Conservation (phyloP, 176 grass and related monocot genomes). For the Hyparrhenia diplandra region DNA sequence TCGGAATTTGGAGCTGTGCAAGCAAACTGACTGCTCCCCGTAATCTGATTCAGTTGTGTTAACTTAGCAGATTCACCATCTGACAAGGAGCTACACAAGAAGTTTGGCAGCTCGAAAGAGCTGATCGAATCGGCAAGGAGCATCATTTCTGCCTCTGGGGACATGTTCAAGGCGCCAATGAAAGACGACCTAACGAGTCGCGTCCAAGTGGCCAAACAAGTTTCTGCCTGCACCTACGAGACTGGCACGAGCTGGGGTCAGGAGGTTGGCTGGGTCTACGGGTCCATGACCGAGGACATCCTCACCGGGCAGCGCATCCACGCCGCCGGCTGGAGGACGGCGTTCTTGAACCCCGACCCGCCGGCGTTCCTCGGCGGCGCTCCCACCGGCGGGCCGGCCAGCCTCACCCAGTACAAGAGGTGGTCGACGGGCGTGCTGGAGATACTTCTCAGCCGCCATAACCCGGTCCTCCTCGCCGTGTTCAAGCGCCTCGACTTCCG, state of each 20-base stretch:
- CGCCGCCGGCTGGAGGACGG: neutral
- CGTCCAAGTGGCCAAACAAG: conserved; percentile 11
- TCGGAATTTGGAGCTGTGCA: too few relatives aligned
- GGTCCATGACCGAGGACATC: conserved; percentile 38
- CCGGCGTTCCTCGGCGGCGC: conserved; percentile 26
- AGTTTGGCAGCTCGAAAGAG: conserved; percentile 24
- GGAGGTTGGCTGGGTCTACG: conserved; percentile 38
- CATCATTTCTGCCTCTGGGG: neutral
- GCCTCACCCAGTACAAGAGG: conserved; percentile 49
- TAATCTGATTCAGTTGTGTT: neutral
- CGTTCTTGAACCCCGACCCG: neutral
- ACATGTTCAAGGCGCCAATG: neutral
- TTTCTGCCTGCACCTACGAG: conserved; percentile 24
- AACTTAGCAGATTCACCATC: conserved; percentile 2
- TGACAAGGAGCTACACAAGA: conserved; percentile 28
- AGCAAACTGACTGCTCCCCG: too few relatives aligned
- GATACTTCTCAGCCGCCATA: conserved; percentile 29
- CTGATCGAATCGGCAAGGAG: conserved; percentile 11
- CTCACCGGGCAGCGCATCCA: conserved; percentile 35
- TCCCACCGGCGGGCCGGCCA: conserved; percentile 18
- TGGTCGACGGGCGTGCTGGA: conserved; percentile 45
- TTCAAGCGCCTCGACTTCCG: conserved; percentile 27
- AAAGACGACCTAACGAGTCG: neutral
- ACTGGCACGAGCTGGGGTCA: conserved; percentile 18
- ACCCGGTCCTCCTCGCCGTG: neutral